phyloP scores from a whole-genome alignment of 352 stramenopile genomes.

The Phytophthora agathidicida region DNA sequence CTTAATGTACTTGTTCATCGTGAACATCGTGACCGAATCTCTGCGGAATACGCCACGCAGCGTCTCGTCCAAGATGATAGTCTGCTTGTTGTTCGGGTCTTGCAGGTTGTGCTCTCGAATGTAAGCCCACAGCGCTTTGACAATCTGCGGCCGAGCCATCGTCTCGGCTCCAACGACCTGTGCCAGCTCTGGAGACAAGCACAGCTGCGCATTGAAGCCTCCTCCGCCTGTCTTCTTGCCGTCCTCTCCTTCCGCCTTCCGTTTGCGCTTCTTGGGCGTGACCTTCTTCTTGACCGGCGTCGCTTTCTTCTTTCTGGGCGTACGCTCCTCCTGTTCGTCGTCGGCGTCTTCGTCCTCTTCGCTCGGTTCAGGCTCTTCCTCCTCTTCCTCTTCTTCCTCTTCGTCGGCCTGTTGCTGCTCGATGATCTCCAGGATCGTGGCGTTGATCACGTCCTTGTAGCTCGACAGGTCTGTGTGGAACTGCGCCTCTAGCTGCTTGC shows the following conservation, averaged over 20 bases:
- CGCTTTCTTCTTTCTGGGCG: constrained; percentile 40
- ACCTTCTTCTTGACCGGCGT: constrained; percentile 60
- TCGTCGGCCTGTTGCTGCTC: constrained; percentile 78
- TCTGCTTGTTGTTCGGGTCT: constrained; percentile 94
- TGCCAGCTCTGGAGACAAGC: constrained; percentile 79
- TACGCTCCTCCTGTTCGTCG: constrained; percentile 45
- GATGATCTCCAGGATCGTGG: constrained; percentile 80
- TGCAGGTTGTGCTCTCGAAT: constrained; percentile 95
- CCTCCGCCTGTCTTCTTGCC: constrained; percentile 45
- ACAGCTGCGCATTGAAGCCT: constrained; percentile 82
- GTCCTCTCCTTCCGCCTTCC: constrained; percentile 33
- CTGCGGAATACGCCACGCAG: constrained; percentile 82
- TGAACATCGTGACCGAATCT: constrained; percentile 90
- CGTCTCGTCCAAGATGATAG: constrained; percentile 92
- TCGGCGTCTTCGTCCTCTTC: constrained; percentile 51
- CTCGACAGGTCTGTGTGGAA: constrained; percentile 79
- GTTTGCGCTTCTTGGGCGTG: constrained; percentile 60
- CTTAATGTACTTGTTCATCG: constrained; percentile 91
- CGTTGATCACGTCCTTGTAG: constrained; percentile 88
- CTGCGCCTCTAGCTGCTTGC: constrained; percentile 83
- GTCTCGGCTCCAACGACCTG: constrained; percentile 82
- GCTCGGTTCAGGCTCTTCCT: constrained; percentile 57
- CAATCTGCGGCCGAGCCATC: constrained; percentile 92
- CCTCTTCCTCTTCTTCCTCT: constrained; percentile 47
- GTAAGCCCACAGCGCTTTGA: constrained; percentile 97